These are phyloP conservation scores for Chenopodium formosanum DNA, from an alignment of 148 eudicot species.

Conservation along the genomic window DNA sequence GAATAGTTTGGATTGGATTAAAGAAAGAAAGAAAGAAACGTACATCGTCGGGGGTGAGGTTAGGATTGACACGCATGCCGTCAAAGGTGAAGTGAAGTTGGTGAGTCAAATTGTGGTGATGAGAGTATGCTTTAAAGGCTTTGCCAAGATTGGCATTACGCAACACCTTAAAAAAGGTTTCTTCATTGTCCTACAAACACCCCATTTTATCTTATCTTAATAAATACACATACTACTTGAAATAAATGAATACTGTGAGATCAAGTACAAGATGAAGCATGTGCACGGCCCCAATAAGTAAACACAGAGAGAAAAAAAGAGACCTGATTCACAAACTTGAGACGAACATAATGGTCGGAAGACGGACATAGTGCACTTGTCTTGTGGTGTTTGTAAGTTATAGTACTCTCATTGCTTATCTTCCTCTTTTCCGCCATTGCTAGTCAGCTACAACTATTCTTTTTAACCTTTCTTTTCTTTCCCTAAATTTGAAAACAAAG, in stretches of 20 bases:
- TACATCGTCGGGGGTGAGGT: conserved; percentile 5
- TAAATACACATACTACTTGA: no score
- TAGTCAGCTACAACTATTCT: no score
- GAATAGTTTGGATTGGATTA: no score
- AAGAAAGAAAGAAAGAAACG: neutral
- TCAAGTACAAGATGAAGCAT: no score
- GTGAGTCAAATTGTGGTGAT: neutral
- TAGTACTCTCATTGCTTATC: neutral
- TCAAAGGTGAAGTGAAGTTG: conserved; percentile 9
- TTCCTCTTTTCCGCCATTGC: conserved; percentile 1
- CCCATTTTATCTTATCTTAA: neutral
- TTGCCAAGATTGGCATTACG: neutral
- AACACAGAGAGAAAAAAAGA: neutral
- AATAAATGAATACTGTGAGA: no score
- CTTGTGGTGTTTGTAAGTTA: neutral
- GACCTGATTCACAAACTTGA: conserved; percentile 25
- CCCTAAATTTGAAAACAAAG: no score
- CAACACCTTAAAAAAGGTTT: neutral
- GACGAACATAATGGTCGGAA: neutral
- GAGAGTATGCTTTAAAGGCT: conserved; percentile 7
- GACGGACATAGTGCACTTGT: neutral
- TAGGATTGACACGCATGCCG: conserved; percentile 2
- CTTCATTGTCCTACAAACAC: neutral
- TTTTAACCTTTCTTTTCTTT: no score
- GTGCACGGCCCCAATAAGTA: neutral